phyloP scores from a whole-genome alignment of 805 yeast genomes.

The Candida corydali region DNA sequence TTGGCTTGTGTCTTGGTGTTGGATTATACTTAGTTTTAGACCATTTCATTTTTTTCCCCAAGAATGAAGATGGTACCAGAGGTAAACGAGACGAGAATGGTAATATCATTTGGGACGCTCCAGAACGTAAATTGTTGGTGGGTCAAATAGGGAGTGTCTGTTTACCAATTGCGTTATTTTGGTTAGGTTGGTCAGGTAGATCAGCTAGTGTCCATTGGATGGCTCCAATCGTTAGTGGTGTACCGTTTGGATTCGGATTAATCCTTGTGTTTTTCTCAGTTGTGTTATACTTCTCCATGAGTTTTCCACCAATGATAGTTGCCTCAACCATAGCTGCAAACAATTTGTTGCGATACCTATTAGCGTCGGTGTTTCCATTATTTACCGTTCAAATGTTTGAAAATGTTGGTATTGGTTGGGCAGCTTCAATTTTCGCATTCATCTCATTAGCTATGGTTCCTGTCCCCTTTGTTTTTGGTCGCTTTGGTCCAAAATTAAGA shows the following conservation, averaged over 20 bases:
- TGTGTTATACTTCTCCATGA: constrained; percentile 62
- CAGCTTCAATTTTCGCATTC: constrained; percentile 62
- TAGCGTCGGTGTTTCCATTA: constrained; percentile 79
- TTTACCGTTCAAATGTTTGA: constrained; percentile 83
- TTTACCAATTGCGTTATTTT: constrained; percentile 66
- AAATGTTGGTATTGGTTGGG: constrained; percentile 74
- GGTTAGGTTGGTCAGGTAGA: constrained; percentile 79
- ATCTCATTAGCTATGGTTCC: constrained; percentile 68
- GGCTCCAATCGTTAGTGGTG: constrained; percentile 72
- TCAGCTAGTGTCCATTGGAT: constrained; percentile 60
- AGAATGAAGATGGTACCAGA: constrained; percentile 58
- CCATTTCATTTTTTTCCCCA: constrained; percentile 46
- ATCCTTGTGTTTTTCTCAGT: constrained; percentile 68
- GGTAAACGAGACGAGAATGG: constrained; percentile 55
- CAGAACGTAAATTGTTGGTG: constrained; percentile 57
- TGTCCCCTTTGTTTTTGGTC: constrained; percentile 66
- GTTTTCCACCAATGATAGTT: constrained; percentile 70
- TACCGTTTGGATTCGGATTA: constrained; percentile 73
- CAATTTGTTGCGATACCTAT: constrained; percentile 67
- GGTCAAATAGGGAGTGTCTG: constrained; percentile 66
- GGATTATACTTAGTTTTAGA: constrained; percentile 48
- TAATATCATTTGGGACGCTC: constrained; percentile 49
- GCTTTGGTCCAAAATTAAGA: constrained; percentile 58
- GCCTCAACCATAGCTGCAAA: constrained; percentile 93
- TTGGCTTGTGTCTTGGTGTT: constrained; percentile 61